Base-by-base conservation (phyloP, 306 rosid genomes). In the Rosa rugosa region DNA sequence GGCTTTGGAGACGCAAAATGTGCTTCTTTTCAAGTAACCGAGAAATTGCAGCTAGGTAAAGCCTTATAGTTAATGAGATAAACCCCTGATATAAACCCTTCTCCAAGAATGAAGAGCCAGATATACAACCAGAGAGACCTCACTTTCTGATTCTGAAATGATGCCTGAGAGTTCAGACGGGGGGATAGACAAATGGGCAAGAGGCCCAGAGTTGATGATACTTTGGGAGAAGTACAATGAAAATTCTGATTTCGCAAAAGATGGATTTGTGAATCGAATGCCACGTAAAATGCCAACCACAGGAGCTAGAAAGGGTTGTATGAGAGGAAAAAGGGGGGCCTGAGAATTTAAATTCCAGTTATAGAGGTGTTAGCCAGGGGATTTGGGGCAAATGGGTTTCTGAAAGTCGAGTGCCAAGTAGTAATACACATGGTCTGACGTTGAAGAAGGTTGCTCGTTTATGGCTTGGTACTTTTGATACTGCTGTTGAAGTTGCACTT, bases 301-400 rank as follows among this genome's bases (percentile, higher is more conserved):
- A 27, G 31, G 31, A 1, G 31, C 97, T 0, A 92, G 59, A 79
- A 94, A 94, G 64, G 98, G 98, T 5, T 91, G 97, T 71, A 94
- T 92, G 97, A 74, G 81, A 75, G 97, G 97, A 13, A 92, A 92
- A 94, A 88, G 97, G 97, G 0, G 99, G 31, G 31, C 31, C 97
- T 20, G 86, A 92, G 75, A 94, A 94, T 75, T 88, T 92, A 3
- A 85, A 79, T 42, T 91, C 85, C 77, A 83, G 76, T n/a, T 94
- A 78, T 71, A 88, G 99, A 82, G 99, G 99, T 13, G 97, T 92
- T 56, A 81, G 99, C 34, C 97, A 92, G 79, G 89, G 97, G 86
- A 91, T 88, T 85, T 91, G 97, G 97, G 97, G 99, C 1, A 94
- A 91, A 46, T 94, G 99, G 97, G 97, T 92, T 0, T 89, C 97